phyloP scores from a whole-genome alignment of 768 basidiomycete genomes.

The Suillus subluteus region DNA sequence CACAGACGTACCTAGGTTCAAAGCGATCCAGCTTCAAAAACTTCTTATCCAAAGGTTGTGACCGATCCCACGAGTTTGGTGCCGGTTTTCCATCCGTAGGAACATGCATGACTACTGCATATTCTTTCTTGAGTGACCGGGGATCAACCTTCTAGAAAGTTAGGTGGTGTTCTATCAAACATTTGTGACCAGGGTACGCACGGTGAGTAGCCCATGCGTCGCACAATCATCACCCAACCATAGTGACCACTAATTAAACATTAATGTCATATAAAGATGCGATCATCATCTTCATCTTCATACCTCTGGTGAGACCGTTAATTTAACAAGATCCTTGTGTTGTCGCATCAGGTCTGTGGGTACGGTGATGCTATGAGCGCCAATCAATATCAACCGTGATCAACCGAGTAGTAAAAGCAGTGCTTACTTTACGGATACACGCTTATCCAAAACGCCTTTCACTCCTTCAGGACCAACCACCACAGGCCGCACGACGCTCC shows the following conservation, averaged over 20 bases:
- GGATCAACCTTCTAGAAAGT: conserved; percentile 13
- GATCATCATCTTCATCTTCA: neutral
- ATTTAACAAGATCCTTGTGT: conserved; percentile 20
- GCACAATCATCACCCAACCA: conserved; percentile 29
- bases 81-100: neutral
- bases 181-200: conserved; percentile 11
- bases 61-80: neutral
- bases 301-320: conserved; percentile 20
- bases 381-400: neutral
- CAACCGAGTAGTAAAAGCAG: neutral
- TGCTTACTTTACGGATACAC: conserved; percentile 21
- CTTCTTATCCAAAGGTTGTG: conserved; percentile 19
- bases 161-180: neutral
- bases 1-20: conserved; percentile 24
- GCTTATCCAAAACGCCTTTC: conserved; percentile 15
- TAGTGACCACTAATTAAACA: conserved; percentile 19
- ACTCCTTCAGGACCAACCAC: conserved; percentile 26
- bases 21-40: conserved; percentile 20
- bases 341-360: conserved; percentile 22
- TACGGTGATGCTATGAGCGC: conserved; percentile 16
- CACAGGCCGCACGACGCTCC: conserved; percentile 44
- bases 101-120: conserved; percentile 19
- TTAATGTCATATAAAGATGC: neutral
- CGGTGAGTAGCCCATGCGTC: conserved; percentile 21
- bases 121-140: conserved; percentile 18